These are phyloP conservation scores for Toxoplasma gondii DNA, from an alignment of 169 alveolate genomes.

Conservation along the genomic window DNA sequence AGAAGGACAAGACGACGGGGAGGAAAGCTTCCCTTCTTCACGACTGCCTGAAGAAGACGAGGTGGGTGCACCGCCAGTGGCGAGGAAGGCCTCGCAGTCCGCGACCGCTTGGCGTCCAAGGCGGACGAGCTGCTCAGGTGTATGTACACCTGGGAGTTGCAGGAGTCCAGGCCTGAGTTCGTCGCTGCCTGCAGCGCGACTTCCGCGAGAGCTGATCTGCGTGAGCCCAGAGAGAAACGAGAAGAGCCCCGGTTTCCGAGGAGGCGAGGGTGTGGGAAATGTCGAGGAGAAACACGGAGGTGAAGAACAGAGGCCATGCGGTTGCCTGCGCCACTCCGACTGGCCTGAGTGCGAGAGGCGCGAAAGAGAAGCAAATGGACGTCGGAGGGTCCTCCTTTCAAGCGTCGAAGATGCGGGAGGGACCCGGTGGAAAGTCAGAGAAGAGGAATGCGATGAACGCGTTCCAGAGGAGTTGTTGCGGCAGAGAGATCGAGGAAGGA, in stretches of 20 bases:
- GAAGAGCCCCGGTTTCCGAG: background rate
- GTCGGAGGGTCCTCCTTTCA: too few relatives aligned
- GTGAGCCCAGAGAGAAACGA: background rate
- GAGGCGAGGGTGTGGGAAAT: background rate
- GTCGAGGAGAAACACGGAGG: background rate
- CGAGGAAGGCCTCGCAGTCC: conserved; percentile 37
- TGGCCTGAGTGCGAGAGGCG: too few relatives aligned
- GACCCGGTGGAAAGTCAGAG: too few relatives aligned
- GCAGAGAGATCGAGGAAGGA: too few relatives aligned
- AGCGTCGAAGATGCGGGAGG: too few relatives aligned
- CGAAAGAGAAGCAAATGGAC: too few relatives aligned
- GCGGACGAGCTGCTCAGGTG: conserved; percentile 48
- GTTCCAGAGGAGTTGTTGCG: too few relatives aligned
- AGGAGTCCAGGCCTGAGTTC: conserved; percentile 23
- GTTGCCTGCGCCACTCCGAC: too few relatives aligned
- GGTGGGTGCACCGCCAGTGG: conserved; percentile 5
- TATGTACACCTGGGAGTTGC: conserved; percentile 58
- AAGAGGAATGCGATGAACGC: too few relatives aligned
- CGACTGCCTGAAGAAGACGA: background rate
- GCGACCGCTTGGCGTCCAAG: conserved; percentile 26
- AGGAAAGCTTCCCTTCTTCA: background rate
- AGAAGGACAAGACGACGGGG: background rate
- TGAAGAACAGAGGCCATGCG: background rate
- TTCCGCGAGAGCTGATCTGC: background rate
- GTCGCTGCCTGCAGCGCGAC: background rate